These are phyloP conservation scores for Sarocladium kiliense DNA, from an alignment of 2,329 filamentous ascomycete genomes.

Conservation along the genomic window DNA sequence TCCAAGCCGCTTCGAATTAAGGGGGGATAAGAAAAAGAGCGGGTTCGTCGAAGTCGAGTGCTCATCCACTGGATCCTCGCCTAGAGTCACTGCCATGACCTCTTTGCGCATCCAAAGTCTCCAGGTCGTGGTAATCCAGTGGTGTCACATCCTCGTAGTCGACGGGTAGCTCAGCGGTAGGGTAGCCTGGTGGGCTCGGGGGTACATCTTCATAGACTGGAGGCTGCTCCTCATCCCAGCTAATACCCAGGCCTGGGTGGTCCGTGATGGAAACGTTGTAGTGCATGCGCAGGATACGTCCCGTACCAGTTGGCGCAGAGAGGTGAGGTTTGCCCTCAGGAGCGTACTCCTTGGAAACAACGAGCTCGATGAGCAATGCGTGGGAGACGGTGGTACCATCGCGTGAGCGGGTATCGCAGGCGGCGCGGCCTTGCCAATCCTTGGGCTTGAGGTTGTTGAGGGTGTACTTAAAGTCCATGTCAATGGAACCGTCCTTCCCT, in stretches of 20 bases:
- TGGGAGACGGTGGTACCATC: conserved; percentile 72
- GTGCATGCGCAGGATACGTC: conserved; percentile 86
- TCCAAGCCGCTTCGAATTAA: background rate
- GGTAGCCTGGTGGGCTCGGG: conserved; percentile 72
- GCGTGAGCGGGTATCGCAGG: conserved; percentile 71
- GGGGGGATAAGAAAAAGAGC: background rate
- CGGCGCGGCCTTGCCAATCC: conserved; percentile 17
- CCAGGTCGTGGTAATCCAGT: background rate
- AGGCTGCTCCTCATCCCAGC: conserved; percentile 94
- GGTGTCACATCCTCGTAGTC: conserved; percentile 32
- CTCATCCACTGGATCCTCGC: background rate
- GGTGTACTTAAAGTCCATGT: conserved; percentile 68
- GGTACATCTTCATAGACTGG: conserved; percentile 94
- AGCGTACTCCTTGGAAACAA: conserved; percentile 85
- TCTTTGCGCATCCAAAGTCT: conserved; percentile 1
- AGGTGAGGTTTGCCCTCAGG: conserved; percentile 63
- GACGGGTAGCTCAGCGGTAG: conserved; percentile 26
- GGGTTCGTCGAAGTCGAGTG: background rate
- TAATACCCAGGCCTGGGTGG: conserved; percentile 75
- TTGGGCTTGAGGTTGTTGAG: conserved; percentile 32
- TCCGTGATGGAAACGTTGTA: conserved; percentile 81
- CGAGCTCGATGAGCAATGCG: conserved; percentile 84
- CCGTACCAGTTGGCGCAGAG: conserved; percentile 81
- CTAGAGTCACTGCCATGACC: conserved; percentile 1
- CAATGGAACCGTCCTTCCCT: conserved; percentile 51